Percentiles rank a stretch among this genome's conserved stretches.
Conservation (phyloP, 2,329 filamentous ascomycete genomes). For the Diaporthe longicolla region DNA sequence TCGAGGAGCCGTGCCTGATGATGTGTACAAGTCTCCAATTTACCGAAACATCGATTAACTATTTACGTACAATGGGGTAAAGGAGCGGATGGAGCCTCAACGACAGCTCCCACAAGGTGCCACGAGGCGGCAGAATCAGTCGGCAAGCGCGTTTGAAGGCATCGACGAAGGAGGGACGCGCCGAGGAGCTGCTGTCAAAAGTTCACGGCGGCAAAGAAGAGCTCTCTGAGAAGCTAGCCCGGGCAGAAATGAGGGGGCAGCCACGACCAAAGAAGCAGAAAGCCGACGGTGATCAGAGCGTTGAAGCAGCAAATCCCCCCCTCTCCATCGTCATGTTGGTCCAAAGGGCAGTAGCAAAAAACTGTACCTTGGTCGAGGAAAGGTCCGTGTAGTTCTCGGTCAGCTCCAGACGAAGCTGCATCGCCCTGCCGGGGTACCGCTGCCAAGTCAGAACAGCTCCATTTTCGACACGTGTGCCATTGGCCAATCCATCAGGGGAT, state of each 20-base stretch:
- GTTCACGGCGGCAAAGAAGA: not conserved
- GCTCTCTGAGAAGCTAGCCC: not conserved
- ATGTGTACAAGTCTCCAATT: constrained; percentile 33
- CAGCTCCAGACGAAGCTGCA: not conserved
- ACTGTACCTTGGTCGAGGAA: constrained; percentile 11
- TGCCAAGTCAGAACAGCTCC: constrained; percentile 34
- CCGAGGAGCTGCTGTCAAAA: not conserved
- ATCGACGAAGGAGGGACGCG: not conserved
- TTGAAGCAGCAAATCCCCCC: constrained; percentile 31
- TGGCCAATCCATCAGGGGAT: constrained; percentile 14
- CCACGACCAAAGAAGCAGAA: constrained; percentile 10
- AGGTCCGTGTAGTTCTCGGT: constrained; percentile 23
- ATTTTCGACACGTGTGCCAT: not conserved
- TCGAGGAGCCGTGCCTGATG: constrained; percentile 21
- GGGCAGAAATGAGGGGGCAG: constrained; percentile 3
- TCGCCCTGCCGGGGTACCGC: constrained; percentile 19
- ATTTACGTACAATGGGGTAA: constrained; percentile 35
- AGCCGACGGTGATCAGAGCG: constrained; percentile 19
- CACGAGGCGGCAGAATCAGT: constrained; percentile 11
- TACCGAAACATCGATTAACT: constrained; percentile 28
- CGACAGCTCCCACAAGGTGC: constrained; percentile 23
- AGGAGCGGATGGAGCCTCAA: constrained; percentile 18
- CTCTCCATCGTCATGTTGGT: constrained; percentile 32
- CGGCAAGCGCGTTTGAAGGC: constrained; percentile 32
- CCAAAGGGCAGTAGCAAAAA: not conserved